Evolutionary conservation across 129 eudicot species (phyloP), one percentile per base, ranked within the genome.

Genomic region (Tagetes erecta): DNA sequence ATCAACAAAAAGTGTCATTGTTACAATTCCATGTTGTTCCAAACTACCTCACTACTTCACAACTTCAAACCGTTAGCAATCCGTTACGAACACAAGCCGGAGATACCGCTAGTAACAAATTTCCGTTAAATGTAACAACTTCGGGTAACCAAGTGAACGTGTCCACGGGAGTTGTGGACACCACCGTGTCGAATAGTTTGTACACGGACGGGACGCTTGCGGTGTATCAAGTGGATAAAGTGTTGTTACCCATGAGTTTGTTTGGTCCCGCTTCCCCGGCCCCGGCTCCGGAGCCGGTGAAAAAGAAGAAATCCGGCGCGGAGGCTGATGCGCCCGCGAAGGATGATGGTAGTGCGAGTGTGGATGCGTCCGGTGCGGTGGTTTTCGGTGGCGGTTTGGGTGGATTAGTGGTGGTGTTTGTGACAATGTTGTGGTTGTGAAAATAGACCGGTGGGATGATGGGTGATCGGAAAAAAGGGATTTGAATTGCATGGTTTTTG

Each of bases 61-160:
- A 89, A 51, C 90, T 92, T 41, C 96, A 92, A 67, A 92, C 98
- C 0, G 84, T 83, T 30, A 92, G 96, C 63, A 92, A 92, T 35
- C 98, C 98, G 0, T 64, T 92, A 10, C 79, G 98, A 63, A 92
- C 98, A 7, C 98, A 89, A 49, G 96, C 98, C 41, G 98, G 98
- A 10, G 77, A 84, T 58, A 87, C 81, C 40, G 75, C 56, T 0
- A 41, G 72, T 40, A 79, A 86, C 0, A 59, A 84, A 75, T 92
- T 85, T n/a, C 96, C 95, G 4, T 36, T 92, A 10, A 89, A 92
- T 46, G 88, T 92, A 0, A 89, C 90, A 0, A 89, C 88, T 41
- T 80, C 92, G 14, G 96, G 92, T 35, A 92, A 87, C 58, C 88
- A 84, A 72, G 96, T 92, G 67, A 92, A 92, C 53, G 49, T 92